phyloP scores from a whole-genome alignment of 495 filamentous ascomycete species.

The Collariella sp. region DNA sequence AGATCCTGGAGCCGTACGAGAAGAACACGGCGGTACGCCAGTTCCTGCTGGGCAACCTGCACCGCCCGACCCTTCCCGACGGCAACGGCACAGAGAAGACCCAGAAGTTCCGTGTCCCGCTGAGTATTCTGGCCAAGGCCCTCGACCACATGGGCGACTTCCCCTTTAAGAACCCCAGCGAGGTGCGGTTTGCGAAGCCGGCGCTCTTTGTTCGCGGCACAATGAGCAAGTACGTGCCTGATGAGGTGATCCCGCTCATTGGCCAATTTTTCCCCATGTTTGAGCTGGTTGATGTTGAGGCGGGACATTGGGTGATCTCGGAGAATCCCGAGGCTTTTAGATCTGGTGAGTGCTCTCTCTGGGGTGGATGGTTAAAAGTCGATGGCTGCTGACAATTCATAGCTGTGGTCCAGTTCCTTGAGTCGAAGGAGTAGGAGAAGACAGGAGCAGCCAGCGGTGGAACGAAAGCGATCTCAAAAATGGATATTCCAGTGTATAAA shows the following conservation, averaged over 20 bases:
- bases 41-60: constrained; percentile 87
- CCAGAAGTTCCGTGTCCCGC: constrained; percentile 41
- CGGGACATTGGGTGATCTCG: constrained; percentile 90
- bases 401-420: constrained; percentile 58
- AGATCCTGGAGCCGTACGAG: constrained; percentile 71
- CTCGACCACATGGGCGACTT: constrained; percentile 68
- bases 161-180: constrained; percentile 60
- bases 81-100: neutral
- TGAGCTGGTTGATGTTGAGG: constrained; percentile 68
- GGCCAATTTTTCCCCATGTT: constrained; percentile 87
- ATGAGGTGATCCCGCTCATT: constrained; percentile 79
- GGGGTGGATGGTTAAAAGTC: neutral
- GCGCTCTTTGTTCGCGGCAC: constrained; percentile 80
- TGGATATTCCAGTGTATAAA: neutral
- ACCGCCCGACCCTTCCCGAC: constrained; percentile 34
- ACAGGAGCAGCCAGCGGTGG: neutral
- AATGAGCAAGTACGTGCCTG: constrained; percentile 73
- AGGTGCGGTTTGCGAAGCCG: constrained; percentile 59
- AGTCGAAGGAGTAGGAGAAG: constrained; percentile 41
- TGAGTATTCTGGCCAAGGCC: constrained; percentile 29
- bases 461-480: neutral
- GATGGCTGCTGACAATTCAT: neutral
- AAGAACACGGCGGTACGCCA: constrained; percentile 65
- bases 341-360: constrained; percentile 48
- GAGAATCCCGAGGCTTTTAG: constrained; percentile 86